Evolutionary conservation across 129 eudicot genomes (phyloP), one percentile per base, ranked within the genome.

Genomic region (Chrysanthemum seticuspe): DNA sequence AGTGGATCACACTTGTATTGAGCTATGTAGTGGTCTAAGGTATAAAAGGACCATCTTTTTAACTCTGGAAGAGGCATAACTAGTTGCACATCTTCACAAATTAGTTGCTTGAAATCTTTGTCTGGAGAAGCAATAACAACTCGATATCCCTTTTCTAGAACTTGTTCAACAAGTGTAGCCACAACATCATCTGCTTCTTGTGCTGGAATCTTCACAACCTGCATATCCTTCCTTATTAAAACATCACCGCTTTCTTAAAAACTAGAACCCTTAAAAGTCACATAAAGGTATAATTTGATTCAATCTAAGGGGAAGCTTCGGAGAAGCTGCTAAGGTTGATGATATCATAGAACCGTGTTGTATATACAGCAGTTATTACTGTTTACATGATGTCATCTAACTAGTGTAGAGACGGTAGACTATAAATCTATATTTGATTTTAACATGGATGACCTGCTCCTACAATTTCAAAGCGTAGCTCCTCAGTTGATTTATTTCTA

Each of bases 61-160:
- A 87, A 80, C 11, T 93, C 92, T 13, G 88, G 86, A 72, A 93
- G 57, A 55, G 98, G 98, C 83, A 87, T 82, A 73, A 89, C 98
- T 61, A 93, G 82, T 72, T 89, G 98, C 48, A 93, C 98, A 76
- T 89, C 89, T 76, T 89, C 86, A 51, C 92, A 87, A 78, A 89
- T 85, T 52, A 93, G 81, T 78, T 93, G 98, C 89, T 89, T 93
- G 83, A 93, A 93, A 83, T 93, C 98, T 84, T 93, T 93, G 74
- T 93, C 98, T 4, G 95, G 98, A 55, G 98, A 93, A 59, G 96
- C 98, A 80, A 93, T 84, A 44, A 89, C 98, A 74, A 82, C 95
- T 67, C 81, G 86, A 65, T 80, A 79, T 67, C 90, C 96, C 80
- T 74, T 76, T 56, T 66, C 62, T 36, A 89, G n/a, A 62, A 81